phyloP scores from a whole-genome alignment of 768 basidiomycete genomes.

The Trametes cingulata region DNA sequence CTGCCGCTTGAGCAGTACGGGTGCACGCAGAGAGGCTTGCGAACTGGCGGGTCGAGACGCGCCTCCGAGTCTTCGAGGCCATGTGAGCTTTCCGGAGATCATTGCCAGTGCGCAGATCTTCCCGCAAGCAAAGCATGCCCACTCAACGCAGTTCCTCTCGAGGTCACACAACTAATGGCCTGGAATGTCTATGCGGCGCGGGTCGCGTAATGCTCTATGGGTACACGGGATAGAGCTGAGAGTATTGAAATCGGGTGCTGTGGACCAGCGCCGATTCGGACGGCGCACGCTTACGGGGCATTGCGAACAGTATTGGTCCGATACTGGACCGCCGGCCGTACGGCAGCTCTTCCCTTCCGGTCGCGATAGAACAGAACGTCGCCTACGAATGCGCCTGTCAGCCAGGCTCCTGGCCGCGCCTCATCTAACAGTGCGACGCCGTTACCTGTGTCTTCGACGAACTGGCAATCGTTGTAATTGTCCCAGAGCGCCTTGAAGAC shows the following conservation, averaged over 20 bases:
- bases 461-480: slow-evolving; percentile 37
- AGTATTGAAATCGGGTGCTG: not conserved
- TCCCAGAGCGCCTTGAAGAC: slow-evolving; percentile 38
- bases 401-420: not conserved
- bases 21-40: too few species aligned
- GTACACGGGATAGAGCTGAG: too few species aligned
- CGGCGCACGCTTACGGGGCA: not conserved
- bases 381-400: slow-evolving; percentile 12
- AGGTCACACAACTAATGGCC: too few species aligned
- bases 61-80: too few species aligned
- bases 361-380: slow-evolving; percentile 32
- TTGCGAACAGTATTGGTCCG: not conserved
- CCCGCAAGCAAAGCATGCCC: too few species aligned
- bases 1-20: too few species aligned
- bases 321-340: slow-evolving; percentile 24
- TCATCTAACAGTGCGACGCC: not conserved
- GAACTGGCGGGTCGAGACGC: too few species aligned
- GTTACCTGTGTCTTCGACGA: slow-evolving; percentile 37
- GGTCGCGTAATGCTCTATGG: too few species aligned
- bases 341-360: slow-evolving; percentile 24
- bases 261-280: not conserved
- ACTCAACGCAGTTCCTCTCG: too few species aligned
- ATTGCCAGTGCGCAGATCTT: too few species aligned
- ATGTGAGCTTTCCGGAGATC: too few species aligned
- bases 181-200: too few species aligned